Percentiles rank a stretch among this genome's conserved stretches.
Evolutionary conservation across 192 early-diverging fungal genomes (phyloP).

Genomic region (Backusella macrospora): DNA sequence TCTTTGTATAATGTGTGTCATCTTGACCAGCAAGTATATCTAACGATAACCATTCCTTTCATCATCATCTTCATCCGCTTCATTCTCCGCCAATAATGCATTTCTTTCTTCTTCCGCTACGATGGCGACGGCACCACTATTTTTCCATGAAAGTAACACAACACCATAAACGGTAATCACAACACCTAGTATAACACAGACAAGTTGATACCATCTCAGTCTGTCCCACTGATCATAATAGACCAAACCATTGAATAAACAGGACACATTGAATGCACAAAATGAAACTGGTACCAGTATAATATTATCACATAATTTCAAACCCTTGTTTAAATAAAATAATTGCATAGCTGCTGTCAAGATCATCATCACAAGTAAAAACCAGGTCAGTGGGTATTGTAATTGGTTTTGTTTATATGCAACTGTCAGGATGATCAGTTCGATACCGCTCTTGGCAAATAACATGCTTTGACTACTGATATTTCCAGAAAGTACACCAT

Average conservation of each 20-base stretch:
- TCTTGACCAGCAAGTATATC: background rate
- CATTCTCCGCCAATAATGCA: background rate
- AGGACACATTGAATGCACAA: conserved; percentile 74
- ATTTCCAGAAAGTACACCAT: conserved; percentile 68
- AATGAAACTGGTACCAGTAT: conserved; percentile 74
- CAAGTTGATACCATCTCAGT: conserved; percentile 60
- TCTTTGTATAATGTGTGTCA: no score
- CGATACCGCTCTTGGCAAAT: conserved; percentile 80
- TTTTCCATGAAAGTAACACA: conserved; percentile 60
- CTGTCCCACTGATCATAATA: conserved; percentile 75
- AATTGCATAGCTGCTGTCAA: conserved; percentile 58
- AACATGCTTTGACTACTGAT: conserved; percentile 74
- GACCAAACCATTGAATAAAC: conserved; percentile 75
- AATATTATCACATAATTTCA: conserved; percentile 74
- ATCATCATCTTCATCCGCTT: conserved; percentile 1
- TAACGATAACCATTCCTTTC: background rate
- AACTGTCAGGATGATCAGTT: conserved; percentile 65
- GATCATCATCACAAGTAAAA: conserved; percentile 61
- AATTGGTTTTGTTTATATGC: conserved; percentile 65
- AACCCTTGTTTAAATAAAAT: conserved; percentile 76
- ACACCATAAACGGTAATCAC: conserved; percentile 66
- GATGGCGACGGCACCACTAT: no score
- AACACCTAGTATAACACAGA: conserved; percentile 68
- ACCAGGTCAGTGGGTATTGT: conserved; percentile 66
- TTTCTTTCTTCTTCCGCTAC: background rate